Evolutionary conservation across 2,329 filamentous ascomycete genomes (phyloP), one percentile per base, ranked within the genome.

Genomic region (Sodiomyces alkalinus): DNA sequence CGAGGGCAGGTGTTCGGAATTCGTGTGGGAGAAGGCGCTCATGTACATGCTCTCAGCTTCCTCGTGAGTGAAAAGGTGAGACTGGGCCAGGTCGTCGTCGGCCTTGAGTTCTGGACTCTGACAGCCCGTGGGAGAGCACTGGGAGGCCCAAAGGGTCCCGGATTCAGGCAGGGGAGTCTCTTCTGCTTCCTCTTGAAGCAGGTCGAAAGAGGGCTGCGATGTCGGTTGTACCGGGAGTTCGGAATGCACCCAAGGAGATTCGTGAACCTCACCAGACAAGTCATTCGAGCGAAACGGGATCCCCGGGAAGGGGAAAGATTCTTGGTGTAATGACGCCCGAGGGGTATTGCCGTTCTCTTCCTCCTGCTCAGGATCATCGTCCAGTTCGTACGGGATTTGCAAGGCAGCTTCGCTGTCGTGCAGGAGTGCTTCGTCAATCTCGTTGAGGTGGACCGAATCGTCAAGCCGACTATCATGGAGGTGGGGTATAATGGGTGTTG

Each of bases 31-130:
- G 28, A 77, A 67, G 2, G 73, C 73, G 36, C 73, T 87, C 74
- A 85, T 76, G 41, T 90, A 92, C 74, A 92, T 80, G 47, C 82
- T 90, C 44, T 82, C 74, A 0, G 80, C 80, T 36, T 87, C 80
- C 35, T 83, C 78, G 33, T 83, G 79, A 19, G 70, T 82, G 43
- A 80, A 87, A 2, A 85, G 44, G 22, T 69, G 74, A 5, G 81
- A 87, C 36, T 68, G 56, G 3, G 65, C 51, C 13, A 80, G 53
- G 34, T 75, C 69, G 19, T 70, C 60, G 9, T 47, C 35, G 22
- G 31, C 41, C n/a, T n/a, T n/a, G 18, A n/a, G n/a, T n/a, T n/a
- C n/a, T n/a, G n/a, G n/a, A n/a, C n/a, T n/a, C n/a, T n/a, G n/a
- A n/a, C n/a, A n/a, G n/a, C n/a, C n/a, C n/a, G n/a, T n/a, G n/a